Evolutionary conservation across 371 early-diverging fungal genomes (phyloP).

Genomic region (Mucor mucedo): DNA sequence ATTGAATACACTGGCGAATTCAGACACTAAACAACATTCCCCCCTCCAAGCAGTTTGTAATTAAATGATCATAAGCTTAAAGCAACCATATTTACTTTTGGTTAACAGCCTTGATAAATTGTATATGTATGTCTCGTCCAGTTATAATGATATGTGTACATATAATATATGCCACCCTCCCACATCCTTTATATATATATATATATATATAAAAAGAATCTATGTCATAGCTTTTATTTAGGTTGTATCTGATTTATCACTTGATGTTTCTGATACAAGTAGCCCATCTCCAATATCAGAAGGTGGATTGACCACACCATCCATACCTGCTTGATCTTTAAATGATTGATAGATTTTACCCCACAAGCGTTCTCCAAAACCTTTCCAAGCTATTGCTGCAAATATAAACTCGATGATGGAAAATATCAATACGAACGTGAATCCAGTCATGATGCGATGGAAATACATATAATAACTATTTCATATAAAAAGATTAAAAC

Average conservation of each 20-base stretch:
- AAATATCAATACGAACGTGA: constrained; percentile 61
- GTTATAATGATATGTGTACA: too few relatives aligned
- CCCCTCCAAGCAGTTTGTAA: too few relatives aligned
- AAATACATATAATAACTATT: constrained; percentile 80
- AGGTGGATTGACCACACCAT: not conserved
- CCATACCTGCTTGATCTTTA: not conserved
- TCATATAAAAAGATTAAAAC: constrained; percentile 10
- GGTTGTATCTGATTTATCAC: not conserved
- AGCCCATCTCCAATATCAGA: not conserved
- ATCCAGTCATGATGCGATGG: constrained; percentile 70
- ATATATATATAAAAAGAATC: not conserved
- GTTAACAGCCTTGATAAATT: too few relatives aligned
- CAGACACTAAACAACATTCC: constrained; percentile 14
- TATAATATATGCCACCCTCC: not conserved
- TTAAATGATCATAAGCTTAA: too few relatives aligned
- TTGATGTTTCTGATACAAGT: not conserved
- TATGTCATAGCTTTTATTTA: too few relatives aligned
- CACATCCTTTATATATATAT: not conserved
- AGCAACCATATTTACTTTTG: too few relatives aligned
- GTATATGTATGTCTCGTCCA: too few relatives aligned
- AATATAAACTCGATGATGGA: constrained; percentile 72
- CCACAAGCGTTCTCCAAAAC: constrained; percentile 39
- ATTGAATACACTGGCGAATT: constrained; percentile 46
- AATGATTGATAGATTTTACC: constrained; percentile 5
- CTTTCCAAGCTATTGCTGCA: constrained; percentile 67